Base-by-base conservation (phyloP, 129 eudicot species). In the Tagetes erecta region DNA sequence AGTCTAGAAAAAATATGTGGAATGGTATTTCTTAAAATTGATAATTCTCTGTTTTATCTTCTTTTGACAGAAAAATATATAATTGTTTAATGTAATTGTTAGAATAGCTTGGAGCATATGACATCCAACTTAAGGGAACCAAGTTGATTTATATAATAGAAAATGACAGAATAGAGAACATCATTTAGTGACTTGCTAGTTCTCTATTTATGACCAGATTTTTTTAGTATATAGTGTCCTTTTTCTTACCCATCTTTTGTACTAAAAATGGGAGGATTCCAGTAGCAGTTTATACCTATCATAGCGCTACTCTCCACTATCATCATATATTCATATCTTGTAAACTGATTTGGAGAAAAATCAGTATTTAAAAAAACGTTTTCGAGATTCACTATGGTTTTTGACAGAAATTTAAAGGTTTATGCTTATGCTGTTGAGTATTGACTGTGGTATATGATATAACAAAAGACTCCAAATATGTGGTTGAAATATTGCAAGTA, bases 361-460 rank as follows among this genome's bases (percentile, higher is more conserved):
- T 53, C 38, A 14, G 39, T 27, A 38, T 57, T 5, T 20, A 9
- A 11, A 71, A 55, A 9, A 8, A 27, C 11, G 10, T 44, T 70
- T 72, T 59, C 77, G 44, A 73, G 57, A 73, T 56, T 39, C 57
- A 6, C 13, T 6, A n/a, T 12, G 40, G 33, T 36, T 36, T 47
- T 47, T 14, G 1, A 62, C 49, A 58, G 59, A 33, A 40, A 46
- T 74, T 42, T 40, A 46, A 44, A 14, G 46, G 71, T 9, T 63
- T 63, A 3, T 45, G 63, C 62, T 49, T 35, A 35, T 47, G 62
- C 62, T 14, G 40, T 46, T 73, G 27, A 63, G 70, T 34, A 34
- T 9, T 33, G 46, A 73, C 3, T 10, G 65, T 53, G 52, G 40
- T 40, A 53, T 10, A 31, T 53, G 52, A 56, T 40, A 53, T 10